Base-by-base conservation (phyloP, 78 protist genomes). In the Pigoraptor vietnamica region DNA sequence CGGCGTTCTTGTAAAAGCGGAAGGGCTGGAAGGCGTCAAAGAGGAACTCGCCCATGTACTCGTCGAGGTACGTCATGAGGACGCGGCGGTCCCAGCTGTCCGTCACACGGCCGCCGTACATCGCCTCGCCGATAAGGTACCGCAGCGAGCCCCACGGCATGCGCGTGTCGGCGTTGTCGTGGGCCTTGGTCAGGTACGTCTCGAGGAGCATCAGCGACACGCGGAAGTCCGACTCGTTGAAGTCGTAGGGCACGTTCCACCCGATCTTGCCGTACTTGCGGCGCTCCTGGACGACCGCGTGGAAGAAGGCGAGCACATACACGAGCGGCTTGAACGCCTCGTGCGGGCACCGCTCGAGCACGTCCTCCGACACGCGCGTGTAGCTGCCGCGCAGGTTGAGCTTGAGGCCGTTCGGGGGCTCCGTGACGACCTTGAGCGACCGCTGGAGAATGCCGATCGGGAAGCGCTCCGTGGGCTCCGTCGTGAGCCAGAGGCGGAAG, bases 71-170 rank as follows among this genome's bases (percentile, higher is more conserved):
- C n/a, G 98, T 96, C 23, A n/a, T 88, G 34, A 98, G 92, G 37
- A 98, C 87, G 21, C 98, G 92, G 0, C 99, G 93, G 91, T 98
- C 99, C n/a, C 34, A 95, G 91, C 39, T 87, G 94, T 96, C 98
- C 1, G 97, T 95, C 19, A 97, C 98, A 0, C 99, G 93, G 19
- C 99, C 99, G 35, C 99, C 99, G 93, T 98, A 98, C 98, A 98
- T 97, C 39, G 94, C 99, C 91, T 97, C 98, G 38, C 98, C 99
- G 0, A 96, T 90, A n/a, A 98, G 96, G 93, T 98, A 98, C 81
- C 96, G 87, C 40, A 98, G 95, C 24, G 97, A 83, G 35, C 84
- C 96, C 98, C 98, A 98, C 32, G 99, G 99, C 14, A 95, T 92
- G 34, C 33, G 33, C 89, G 87, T 90, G 39, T 92, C 92, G 33